Conservation (phyloP, 257 asterid species). For the Fraxinus excelsior region DNA sequence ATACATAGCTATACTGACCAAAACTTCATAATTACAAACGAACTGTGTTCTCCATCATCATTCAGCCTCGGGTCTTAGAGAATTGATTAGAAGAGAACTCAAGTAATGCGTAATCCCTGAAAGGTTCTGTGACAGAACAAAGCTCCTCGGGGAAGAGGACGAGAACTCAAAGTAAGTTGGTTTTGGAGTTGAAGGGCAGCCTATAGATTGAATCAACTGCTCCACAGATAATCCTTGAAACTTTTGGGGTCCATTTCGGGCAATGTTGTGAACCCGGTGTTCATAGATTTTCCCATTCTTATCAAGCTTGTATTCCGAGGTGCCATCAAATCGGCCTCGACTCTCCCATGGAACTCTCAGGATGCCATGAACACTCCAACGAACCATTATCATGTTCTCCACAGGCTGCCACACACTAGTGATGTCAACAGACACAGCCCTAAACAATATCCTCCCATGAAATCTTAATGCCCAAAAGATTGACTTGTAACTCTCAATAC, state of each 20-base stretch:
- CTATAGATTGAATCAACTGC: slow-evolving; percentile 64
- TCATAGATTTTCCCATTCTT: slow-evolving; percentile 92
- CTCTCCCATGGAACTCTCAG: slow-evolving; percentile 97
- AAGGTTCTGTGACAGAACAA: slow-evolving; percentile 35
- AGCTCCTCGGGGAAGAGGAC: slow-evolving; percentile 36
- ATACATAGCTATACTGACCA: slow-evolving; percentile 22
- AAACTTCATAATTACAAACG: slow-evolving; percentile 19
- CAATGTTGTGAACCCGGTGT: slow-evolving; percentile 94
- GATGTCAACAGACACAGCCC: slow-evolving; percentile 84
- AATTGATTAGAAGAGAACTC: slow-evolving; percentile 43
- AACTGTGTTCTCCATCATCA: slow-evolving; percentile 16
- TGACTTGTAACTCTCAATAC: slow-evolving; percentile 79
- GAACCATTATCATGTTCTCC: slow-evolving; percentile 81
- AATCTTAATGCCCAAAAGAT: slow-evolving; percentile 87
- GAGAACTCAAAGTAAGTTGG: slow-evolving; percentile 79
- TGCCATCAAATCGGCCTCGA: slow-evolving; percentile 86
- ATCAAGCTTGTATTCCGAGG: slow-evolving; percentile 98
- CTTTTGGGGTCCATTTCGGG: slow-evolving; percentile 71
- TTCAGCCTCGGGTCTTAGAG: slow-evolving; percentile 38
- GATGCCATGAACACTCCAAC: slow-evolving; percentile 94
- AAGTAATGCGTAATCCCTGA: slow-evolving; percentile 39
- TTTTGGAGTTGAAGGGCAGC: slow-evolving; percentile 84
- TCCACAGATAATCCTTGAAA: slow-evolving; percentile 66
- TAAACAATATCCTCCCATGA: slow-evolving; percentile 77
- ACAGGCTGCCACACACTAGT: slow-evolving; percentile 94